phyloP scores from a whole-genome alignment of 2,329 filamentous ascomycete species.

The Colletotrichum caudatum region DNA sequence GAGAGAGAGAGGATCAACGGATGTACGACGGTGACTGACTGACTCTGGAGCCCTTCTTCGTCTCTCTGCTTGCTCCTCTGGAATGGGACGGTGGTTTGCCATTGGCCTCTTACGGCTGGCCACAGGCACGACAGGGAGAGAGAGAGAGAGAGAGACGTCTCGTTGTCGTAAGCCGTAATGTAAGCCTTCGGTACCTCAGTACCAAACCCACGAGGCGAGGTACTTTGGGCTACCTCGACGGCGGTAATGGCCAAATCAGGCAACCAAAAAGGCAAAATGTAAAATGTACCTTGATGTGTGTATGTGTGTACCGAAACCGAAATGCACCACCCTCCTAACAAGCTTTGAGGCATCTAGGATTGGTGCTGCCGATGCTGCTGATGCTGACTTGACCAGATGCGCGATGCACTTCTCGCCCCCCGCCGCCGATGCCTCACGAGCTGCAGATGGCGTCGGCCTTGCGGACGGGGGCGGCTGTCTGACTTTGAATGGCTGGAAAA shows the following conservation, averaged over 20 bases:
- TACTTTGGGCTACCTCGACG: slow-evolving; percentile 15
- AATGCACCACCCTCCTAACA: not conserved
- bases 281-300: not conserved
- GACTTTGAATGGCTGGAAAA: not conserved
- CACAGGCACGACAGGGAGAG: slow-evolving; percentile 41
- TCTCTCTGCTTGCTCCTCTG: slow-evolving; percentile 22
- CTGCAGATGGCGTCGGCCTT: not conserved
- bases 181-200: not conserved
- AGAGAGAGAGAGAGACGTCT: not conserved
- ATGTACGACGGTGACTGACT: slow-evolving; percentile 12
- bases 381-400: slow-evolving; percentile 6
- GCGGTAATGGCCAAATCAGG: slow-evolving; percentile 11
- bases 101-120: slow-evolving; percentile 35
- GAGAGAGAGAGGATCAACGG: not conserved
- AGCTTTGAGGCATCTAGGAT: not conserved
- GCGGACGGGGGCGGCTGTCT: slow-evolving; percentile 2
- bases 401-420: slow-evolving; percentile 7
- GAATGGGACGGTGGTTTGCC: slow-evolving; percentile 37
- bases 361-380: not conserved
- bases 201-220: slow-evolving; percentile 22
- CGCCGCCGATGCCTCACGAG: not conserved
- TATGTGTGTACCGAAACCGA: slow-evolving; percentile 11
- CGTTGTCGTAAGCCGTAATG: too few relatives aligned
- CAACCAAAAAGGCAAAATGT: slow-evolving; percentile 2
- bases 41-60: slow-evolving; percentile 14